Conservation (phyloP, 768 basidiomycete species). For the Pisolithus orientalis region DNA sequence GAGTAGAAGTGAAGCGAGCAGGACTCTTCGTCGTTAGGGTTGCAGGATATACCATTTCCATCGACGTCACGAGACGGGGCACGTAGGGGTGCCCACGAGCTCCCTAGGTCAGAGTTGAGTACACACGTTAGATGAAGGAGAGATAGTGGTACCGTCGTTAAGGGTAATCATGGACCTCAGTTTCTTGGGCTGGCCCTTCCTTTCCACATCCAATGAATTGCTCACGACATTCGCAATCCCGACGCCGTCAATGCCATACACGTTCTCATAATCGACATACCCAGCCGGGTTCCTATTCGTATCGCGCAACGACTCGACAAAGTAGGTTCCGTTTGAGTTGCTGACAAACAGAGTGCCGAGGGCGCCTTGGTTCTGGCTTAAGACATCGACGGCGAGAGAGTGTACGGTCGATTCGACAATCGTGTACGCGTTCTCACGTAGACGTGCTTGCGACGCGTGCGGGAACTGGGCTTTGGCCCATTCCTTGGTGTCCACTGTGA, state of each 20-base stretch:
- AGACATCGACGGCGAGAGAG: slow-evolving; percentile 91
- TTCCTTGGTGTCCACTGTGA: slow-evolving; percentile 71
- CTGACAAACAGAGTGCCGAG: slow-evolving; percentile 93
- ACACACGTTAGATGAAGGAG: not conserved
- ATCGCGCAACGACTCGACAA: slow-evolving; percentile 83
- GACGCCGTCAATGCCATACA: slow-evolving; percentile 84
- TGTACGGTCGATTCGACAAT: slow-evolving; percentile 92
- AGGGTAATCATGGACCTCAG: slow-evolving; percentile 81
- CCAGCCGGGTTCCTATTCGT: slow-evolving; percentile 88
- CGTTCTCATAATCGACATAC: slow-evolving; percentile 88
- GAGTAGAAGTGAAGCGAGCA: slow-evolving; percentile 93
- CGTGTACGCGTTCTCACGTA: slow-evolving; percentile 92
- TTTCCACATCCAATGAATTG: slow-evolving; percentile 82
- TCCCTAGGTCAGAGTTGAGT: slow-evolving; percentile 31
- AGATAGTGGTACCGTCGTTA: slow-evolving; percentile 58
- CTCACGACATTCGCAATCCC: slow-evolving; percentile 84
- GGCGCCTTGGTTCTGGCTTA: slow-evolving; percentile 54
- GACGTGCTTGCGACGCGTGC: slow-evolving; percentile 70
- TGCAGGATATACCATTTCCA: slow-evolving; percentile 59
- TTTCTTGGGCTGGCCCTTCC: slow-evolving; percentile 59
- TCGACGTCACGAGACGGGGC: slow-evolving; percentile 50
- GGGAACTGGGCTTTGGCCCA: slow-evolving; percentile 95
- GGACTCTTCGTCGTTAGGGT: slow-evolving; percentile 43
- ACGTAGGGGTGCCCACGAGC: slow-evolving; percentile 72
- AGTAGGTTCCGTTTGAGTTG: slow-evolving; percentile 95